Evolutionary conservation across 1,284 basidiomycete species (phyloP), one percentile per base, ranked within the genome.

Genomic region (Inonotus obliquus): DNA sequence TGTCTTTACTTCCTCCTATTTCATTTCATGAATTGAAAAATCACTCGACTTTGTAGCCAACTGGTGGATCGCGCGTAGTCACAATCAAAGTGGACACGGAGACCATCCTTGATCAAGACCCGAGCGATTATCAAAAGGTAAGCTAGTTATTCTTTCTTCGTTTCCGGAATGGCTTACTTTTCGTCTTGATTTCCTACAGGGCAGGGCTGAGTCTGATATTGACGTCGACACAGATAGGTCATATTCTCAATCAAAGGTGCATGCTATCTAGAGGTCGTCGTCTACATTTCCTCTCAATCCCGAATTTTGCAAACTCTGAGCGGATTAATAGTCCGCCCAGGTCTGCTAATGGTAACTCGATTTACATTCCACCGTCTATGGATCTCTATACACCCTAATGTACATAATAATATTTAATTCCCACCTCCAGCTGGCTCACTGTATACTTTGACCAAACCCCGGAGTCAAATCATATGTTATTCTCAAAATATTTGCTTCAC

Each of bases 21-120:
- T 21, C 10, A 2, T 19, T 35, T 14, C 27, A 6, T 11, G 17
- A 13, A 38, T 6, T 11, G 9, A 17, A 49, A 11, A 29, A 10
- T 10, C n/a, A n/a, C n/a, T n/a, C n/a, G 32, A 4, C 4, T 32
- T 32, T 23, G 13, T 11, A 53, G 49, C 29, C 37, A 21, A 11
- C 57, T 19, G 47, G 45, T 29, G 41, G 41, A 44, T 29, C 32
- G 13, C 60, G 45, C 17, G 11, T 55, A 10, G 49, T 61, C 27
- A 54, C 39, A 5, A 54, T 61, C 5, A 61, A 61, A 51, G 60
- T 61, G 14, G 60, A 61, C 19, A 61, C 60, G 10, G 60, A 61
- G 53, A 61, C 60, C 9, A 47, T 61, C 11, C 54, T 49, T 7
- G 53, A 61, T 23, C 32, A 51, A 29, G 47, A 38, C 11, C 25